Evolutionary conservation across 2,329 filamentous ascomycete species (phyloP), one percentile per base, ranked within the genome.

Genomic region (Exophiala sp.): DNA sequence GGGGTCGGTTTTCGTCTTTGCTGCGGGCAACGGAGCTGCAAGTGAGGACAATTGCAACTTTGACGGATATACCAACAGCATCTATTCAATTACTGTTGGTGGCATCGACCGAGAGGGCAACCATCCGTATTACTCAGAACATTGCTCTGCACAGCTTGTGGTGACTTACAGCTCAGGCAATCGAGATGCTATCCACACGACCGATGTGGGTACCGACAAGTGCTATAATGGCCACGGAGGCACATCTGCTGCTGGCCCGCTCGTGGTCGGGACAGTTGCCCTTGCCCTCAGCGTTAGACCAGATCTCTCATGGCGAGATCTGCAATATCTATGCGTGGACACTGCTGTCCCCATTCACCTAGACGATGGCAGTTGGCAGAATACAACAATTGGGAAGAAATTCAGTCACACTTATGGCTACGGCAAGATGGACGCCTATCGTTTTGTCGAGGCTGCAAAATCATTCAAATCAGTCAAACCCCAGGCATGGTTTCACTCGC

Each of bases 21-120:
- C 93, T 37, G 90, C 91, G 58, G 93, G 93, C 52, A 98, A 98
- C 64, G 93, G 93, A 50, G 94, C 91, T 8, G 74, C 76, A 2
- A 81, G 75, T 57, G 90, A 87, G 40, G 93, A 98, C 67, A 97
- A 98, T 70, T 98, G 93, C 77, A 98, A 98, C 67, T 98, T 98
- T 66, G 93, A 98, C 65, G 93, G 93, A 32, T 98, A 98, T 70
- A 98, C 93, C 52, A 98, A 98, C 73, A 96, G 90, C 65, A 98
- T 98, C 62, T 98, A 97, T 76, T 96, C 89, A 66, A 93, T 98
- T 61, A 95, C 90, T 0, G 89, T 98, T 14, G 93, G 93, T 30
- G 91, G 91, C 27, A 85, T 98, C 55, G 90, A 96, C 66, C 79
- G 88, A 52, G 82, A 85, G 59, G 90, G 91, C 32, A 70, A 79